Evolutionary conservation across 2,329 filamentous ascomycete genomes (phyloP).

Genomic region (Fusarium kyushuense): DNA sequence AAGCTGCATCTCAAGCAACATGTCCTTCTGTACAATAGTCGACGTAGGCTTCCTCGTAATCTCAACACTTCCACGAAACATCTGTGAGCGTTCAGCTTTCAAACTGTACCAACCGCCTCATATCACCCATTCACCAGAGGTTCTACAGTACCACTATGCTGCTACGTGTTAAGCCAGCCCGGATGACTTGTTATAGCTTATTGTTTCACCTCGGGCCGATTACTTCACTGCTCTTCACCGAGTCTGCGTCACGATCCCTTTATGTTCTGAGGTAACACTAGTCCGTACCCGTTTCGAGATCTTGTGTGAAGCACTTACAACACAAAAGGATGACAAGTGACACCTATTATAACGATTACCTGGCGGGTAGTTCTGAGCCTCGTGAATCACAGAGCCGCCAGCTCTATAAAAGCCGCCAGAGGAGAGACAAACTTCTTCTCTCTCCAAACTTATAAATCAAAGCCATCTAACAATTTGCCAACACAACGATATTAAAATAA

Average conservation of each 20-base stretch:
- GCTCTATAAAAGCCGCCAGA: background rate
- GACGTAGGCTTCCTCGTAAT: background rate
- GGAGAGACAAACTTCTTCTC: background rate
- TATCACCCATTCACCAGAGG: background rate
- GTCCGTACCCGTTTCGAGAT: background rate
- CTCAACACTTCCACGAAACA: background rate
- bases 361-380: background rate
- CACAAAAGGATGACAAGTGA: background rate
- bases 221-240: background rate
- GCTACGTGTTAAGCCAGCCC: no score
- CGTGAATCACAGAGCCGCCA: background rate
- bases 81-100: background rate
- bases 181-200: background rate
- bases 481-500: background rate
- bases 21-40: background rate
- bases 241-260: conserved; percentile 1
- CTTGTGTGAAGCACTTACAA: background rate
- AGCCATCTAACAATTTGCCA: background rate
- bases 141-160: background rate
- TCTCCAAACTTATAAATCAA: background rate
- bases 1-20: accelerated
- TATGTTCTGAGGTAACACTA: background rate
- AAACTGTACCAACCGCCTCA: background rate
- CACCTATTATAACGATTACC: no score
- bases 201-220: conserved; percentile 1